Base-by-base conservation (phyloP, 2,329 filamentous ascomycete genomes). In the Periconia sp. region DNA sequence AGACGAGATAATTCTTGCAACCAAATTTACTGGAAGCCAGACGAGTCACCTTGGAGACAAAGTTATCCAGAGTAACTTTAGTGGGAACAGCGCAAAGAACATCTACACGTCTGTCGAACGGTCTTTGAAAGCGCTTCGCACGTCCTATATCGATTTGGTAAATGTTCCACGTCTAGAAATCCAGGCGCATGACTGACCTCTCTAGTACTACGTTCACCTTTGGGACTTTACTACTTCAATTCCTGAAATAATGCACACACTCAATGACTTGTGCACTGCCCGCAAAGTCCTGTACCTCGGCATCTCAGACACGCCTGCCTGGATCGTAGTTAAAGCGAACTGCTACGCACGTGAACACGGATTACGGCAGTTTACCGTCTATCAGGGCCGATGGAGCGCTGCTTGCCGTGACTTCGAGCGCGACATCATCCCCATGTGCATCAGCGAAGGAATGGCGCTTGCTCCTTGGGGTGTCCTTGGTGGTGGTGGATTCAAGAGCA, bases 91-190 rank as follows among this genome's bases (percentile, higher is more conserved):
- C 15, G 40, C 59, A 13, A 64, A 64, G 46, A 61, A 57, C 24
- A 56, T 64, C 4, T 40, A 54, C 15, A 56, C 53, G 0, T 48
- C 42, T 22, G 23, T 64, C n/a, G 54, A 59, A 36, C 36, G 46
- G 8, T 52, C 43, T 5, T 36, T 63, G 28, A 56, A 46, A 22
- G 43, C 40, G 45, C 37, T 66, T 16, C 30, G 86, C 83, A 69
- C 75, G 85, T 39, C 77, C 38, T 90, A 88, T 59, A 82, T 89
- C 43, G 87, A 90, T 57, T 37, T 69, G 8, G 50, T 63, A 43
- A 48, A 49, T 44, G 21, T 26, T 28, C 36, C 16, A 16, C 21
- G 11, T 21, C 12, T 7, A 17, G 12, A 6, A 16, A 23, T 34
- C 31, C 21, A 9, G 8, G 18, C 9, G 4, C 61, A 63, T 21